These are phyloP conservation scores for Prunus padus DNA, from an alignment of 306 rosid genomes.

Conservation along the genomic window DNA sequence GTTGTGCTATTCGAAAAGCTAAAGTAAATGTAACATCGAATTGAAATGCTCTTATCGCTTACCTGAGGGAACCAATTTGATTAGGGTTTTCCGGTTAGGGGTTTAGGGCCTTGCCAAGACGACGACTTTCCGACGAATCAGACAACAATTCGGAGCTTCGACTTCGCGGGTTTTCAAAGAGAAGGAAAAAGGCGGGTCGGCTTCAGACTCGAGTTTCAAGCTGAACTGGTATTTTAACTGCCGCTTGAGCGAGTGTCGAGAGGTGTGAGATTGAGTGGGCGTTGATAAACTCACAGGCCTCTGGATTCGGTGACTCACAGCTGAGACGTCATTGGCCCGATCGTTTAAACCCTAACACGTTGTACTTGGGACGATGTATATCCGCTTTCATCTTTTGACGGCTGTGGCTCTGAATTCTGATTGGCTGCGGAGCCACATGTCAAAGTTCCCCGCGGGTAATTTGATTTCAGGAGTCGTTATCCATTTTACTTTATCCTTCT, in stretches of 20 bases:
- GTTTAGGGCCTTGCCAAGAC: not conserved
- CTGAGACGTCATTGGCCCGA: not conserved
- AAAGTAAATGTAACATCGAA: not conserved
- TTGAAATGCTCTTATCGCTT: conserved; percentile 1
- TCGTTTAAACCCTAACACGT: not conserved
- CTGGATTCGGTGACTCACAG: not conserved
- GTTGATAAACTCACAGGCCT: not conserved
- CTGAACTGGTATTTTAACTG: not conserved
- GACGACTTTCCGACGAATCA: not conserved
- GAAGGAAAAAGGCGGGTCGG: conserved; percentile 15
- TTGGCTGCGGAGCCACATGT: not conserved
- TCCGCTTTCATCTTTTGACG: conserved; percentile 8
- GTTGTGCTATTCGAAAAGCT: not conserved
- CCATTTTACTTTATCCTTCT: not conserved
- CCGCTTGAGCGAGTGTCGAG: not conserved
- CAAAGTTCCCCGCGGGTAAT: conserved; percentile 11
- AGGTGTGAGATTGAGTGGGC: not conserved
- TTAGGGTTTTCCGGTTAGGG: not conserved
- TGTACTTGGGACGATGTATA: not conserved
- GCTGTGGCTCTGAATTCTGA: not conserved
- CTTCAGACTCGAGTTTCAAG: not conserved
- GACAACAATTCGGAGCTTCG: not conserved
- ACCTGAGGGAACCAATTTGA: not conserved
- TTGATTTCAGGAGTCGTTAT: conserved; percentile 9
- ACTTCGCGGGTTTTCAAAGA: not conserved